These are phyloP conservation scores for Fusarium brevicatenulatum DNA, from an alignment of 2,329 filamentous ascomycete genomes.

Conservation along the genomic window DNA sequence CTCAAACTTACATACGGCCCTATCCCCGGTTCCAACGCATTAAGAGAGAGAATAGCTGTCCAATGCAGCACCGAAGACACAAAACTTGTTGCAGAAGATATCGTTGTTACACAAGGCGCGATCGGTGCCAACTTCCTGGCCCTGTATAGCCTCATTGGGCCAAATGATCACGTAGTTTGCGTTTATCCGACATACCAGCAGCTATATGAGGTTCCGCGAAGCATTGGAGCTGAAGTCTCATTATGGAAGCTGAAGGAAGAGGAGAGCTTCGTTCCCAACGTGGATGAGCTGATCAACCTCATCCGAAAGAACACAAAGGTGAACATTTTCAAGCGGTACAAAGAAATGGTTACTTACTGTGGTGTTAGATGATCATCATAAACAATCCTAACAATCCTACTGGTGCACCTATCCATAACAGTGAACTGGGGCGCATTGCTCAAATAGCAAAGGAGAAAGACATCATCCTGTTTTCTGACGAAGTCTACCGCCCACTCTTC, in stretches of 20 bases:
- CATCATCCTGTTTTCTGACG: constrained; percentile 78
- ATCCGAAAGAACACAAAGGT: constrained; percentile 78
- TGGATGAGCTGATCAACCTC: constrained; percentile 71
- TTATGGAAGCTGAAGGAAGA: constrained; percentile 76
- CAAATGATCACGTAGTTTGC: constrained; percentile 85
- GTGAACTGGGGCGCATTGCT: constrained; percentile 69
- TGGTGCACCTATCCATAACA: constrained; percentile 73
- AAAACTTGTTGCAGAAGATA: constrained; percentile 63
- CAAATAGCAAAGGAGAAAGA: constrained; percentile 69
- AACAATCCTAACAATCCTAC: constrained; percentile 88
- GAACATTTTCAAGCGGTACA: constrained; percentile 3
- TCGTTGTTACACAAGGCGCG: constrained; percentile 82
- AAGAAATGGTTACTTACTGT: constrained; percentile 11
- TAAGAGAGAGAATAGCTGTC: constrained; percentile 72
- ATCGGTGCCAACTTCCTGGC: constrained; percentile 87
- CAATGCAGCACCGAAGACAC: constrained; percentile 69
- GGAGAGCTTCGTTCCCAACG: constrained; percentile 73
- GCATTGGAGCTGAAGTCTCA: constrained; percentile 79
- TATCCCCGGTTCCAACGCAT: constrained; percentile 72
- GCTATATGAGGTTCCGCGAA: constrained; percentile 78
- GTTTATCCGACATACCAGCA: constrained; percentile 91
- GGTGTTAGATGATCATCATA: constrained; percentile 56
- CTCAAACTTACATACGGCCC: constrained; percentile 76
- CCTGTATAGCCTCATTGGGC: constrained; percentile 76
- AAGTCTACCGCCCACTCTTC: constrained; percentile 87